Percentiles rank a stretch among this genome's conserved stretches.
phyloP scores from a whole-genome alignment of 495 filamentous ascomycete species.

The Pseudoneurospora amorphoporcata region DNA sequence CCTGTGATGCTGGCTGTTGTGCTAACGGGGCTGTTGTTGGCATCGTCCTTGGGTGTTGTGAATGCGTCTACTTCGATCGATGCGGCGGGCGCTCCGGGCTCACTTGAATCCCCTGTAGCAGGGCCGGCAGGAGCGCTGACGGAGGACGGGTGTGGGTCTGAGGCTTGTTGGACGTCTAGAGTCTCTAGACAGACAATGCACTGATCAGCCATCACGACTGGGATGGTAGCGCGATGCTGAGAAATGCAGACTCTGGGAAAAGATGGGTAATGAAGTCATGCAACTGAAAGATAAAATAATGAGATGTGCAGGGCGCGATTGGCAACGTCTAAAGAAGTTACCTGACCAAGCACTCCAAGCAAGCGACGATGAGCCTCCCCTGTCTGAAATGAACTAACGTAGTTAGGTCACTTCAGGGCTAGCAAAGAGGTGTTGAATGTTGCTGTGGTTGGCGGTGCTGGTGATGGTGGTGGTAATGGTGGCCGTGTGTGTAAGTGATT shows the following conservation, averaged over 20 bases:
- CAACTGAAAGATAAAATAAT: conserved; percentile 11
- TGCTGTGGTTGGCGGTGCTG: neutral
- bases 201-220: conserved; percentile 66
- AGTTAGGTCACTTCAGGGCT: neutral
- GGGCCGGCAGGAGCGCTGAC: neutral
- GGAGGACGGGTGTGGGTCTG: conserved; percentile 8
- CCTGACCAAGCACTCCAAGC: neutral
- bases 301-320: neutral
- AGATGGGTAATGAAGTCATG: conserved; percentile 25
- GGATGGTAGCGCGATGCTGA: conserved; percentile 2
- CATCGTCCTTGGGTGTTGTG: conserved; percentile 5
- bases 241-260: neutral
- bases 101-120: neutral
- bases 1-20: conserved; percentile 22
- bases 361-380: neutral
- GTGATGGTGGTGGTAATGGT: neutral
- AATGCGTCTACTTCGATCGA: neutral
- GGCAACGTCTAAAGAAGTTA: neutral
- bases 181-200: conserved; percentile 95
- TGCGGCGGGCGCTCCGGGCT: conserved; percentile 5
- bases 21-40: conserved; percentile 23
- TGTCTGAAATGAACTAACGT: neutral
- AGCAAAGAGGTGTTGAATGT: neutral
- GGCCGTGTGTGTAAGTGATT: neutral
- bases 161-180: conserved; percentile 45